Base-by-base conservation (phyloP, 2,329 filamentous ascomycete genomes). In the Geoglossum cookeanum region DNA sequence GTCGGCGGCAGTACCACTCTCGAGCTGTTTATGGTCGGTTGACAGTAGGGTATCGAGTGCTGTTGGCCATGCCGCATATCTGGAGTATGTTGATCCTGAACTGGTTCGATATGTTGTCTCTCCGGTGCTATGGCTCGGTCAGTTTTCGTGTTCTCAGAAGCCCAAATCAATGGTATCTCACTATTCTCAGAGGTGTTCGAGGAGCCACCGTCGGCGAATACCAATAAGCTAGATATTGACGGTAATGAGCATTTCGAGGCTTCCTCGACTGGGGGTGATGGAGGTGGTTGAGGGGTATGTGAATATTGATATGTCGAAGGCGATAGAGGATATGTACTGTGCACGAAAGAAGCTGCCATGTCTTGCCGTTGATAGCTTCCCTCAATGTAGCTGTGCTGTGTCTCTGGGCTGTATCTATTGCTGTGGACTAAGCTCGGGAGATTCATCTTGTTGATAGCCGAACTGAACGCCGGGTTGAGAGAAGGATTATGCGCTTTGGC, bases 251-350 rank as follows among this genome's bases (percentile, higher is more conserved):
- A 57, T 37, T 54, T 48, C 29, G 42, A 53, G 13, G 37, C 32
- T 39, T 57, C 55, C 32, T 57, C 55, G 27, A 57, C 55, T 27
- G 55, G 55, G 35, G 55, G 55, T 17, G 55, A 57, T 17, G 55
- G 55, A 39, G 55, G 55, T 11, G 47, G 55, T 51, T 57, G 42
- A 3, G 49, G 49, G 9, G 49, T 53, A 5, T 53, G 33, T n/a
- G 49, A 35, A 35, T 53, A 47, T n/a, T 47, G 44, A 55, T 45
- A 44, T 55, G 54, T 35, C 37, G n/a, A 45, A 39, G 37, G 44
- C 13, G 39, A n/a, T 27, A 45, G 54, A 27, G 44, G 17, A 17
- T 57, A 57, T 15, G 55, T 30, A 35, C 53, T 57, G 27, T 44
- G 22, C 1, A 48, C 27, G 9, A 57, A 48, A 32, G 55, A 33